Percentiles rank a stretch among this genome's conserved stretches.
Evolutionary conservation across 371 early-diverging fungal genomes (phyloP).

Genomic region (Mortierella sp.): DNA sequence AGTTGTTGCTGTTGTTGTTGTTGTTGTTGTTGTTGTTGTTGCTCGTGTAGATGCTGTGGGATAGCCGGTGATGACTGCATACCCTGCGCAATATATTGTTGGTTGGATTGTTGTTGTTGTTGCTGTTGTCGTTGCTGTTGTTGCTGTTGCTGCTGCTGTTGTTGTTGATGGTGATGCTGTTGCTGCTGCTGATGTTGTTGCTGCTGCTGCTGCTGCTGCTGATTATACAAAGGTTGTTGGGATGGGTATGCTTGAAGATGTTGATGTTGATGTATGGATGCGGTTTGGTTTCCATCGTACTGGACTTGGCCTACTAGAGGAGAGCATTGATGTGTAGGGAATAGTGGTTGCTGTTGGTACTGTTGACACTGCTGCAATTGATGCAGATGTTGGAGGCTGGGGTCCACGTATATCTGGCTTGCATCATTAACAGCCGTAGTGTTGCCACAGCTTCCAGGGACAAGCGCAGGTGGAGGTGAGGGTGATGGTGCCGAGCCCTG

Average conservation of each 20-base stretch:
- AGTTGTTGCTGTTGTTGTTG: conserved; percentile 2
- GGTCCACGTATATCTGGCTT: conserved; percentile 18
- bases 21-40: conserved; percentile 22
- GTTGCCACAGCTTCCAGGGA: conserved; percentile 7
- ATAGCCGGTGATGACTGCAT: background rate
- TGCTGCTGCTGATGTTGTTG: conserved; percentile 26
- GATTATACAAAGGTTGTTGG: conserved; percentile 21
- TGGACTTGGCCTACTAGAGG: conserved; percentile 4
- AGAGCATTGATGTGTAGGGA: background rate
- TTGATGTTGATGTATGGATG: conserved; percentile 1
- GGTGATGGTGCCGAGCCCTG: conserved; percentile 43
- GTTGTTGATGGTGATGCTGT: conserved; percentile 27
- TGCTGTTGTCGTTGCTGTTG: conserved; percentile 24
- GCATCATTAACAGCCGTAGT: conserved; percentile 4
- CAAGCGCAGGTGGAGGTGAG: conserved; percentile 39
- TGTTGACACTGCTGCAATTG: conserved; percentile 17
- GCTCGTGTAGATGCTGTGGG: conserved; percentile 23
- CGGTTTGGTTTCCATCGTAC: background rate
- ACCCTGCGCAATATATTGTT: background rate
- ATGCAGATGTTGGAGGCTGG: conserved; percentile 12
- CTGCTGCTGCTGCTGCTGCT: conserved; percentile 18
- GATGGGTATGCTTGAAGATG: conserved; percentile 19
- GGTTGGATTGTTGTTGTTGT: conserved; percentile 16
- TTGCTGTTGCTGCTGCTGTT: conserved; percentile 27
- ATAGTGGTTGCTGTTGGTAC: conserved; percentile 6